Conservation (phyloP, 2,329 filamentous ascomycete species). For the Colletotrichum kahawae region DNA sequence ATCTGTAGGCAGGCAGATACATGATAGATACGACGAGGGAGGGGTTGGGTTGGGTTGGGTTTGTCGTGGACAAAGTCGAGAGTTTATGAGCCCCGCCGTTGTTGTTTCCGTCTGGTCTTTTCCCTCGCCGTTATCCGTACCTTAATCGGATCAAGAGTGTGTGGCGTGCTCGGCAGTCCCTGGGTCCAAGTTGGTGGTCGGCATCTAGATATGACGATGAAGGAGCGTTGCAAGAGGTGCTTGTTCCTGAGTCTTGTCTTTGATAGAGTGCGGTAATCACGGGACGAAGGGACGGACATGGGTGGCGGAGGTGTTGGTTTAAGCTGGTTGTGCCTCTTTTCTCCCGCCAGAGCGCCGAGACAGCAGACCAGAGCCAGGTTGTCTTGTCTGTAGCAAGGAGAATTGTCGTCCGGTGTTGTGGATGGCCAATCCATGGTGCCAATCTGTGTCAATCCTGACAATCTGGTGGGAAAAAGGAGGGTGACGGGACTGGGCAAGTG, state of each 20-base stretch:
- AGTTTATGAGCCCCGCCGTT: background rate
- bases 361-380: background rate
- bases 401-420: slow-evolving; percentile 18
- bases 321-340: background rate
- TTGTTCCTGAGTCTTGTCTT: background rate
- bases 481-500: background rate
- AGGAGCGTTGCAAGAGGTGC: background rate
- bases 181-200: background rate
- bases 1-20: background rate
- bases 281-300: background rate
- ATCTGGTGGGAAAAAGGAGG: slow-evolving; percentile 10
- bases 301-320: background rate
- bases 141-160: background rate
- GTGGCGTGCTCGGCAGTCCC: background rate
- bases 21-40: background rate
- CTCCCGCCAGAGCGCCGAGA: background rate
- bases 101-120: slow-evolving; percentile 21
- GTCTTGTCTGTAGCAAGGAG: slow-evolving; percentile 9
- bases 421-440: slow-evolving; percentile 10
- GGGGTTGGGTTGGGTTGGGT: background rate
- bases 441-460: slow-evolving; percentile 16
- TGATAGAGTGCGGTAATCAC: slow-evolving; percentile 15
- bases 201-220: background rate
- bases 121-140: background rate
- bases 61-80: background rate